Conservation (phyloP, 352 stramenopile species). For the Phytophthora crassamura region DNA sequence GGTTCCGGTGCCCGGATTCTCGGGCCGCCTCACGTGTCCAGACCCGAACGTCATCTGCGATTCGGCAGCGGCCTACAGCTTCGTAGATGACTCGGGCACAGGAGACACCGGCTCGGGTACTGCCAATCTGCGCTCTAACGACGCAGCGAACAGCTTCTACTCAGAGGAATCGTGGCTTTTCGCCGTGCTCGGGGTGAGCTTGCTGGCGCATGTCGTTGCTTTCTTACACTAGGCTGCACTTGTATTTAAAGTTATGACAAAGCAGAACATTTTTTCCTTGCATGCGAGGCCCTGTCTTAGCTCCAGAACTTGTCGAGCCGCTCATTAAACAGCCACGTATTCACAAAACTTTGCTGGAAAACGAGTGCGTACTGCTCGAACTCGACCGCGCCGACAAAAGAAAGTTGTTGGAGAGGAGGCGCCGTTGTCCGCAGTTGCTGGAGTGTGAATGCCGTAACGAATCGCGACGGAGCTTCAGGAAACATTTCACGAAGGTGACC, state of each 20-base stretch:
- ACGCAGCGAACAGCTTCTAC: conserved; percentile 2
- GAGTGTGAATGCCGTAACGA: conserved; percentile 33
- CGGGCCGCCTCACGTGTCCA: conserved; percentile 66
- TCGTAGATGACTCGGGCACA: conserved; percentile 16
- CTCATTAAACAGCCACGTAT: conserved; percentile 37
- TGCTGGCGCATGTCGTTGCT: neutral
- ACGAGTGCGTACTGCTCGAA: conserved; percentile 26
- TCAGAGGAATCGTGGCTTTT: neutral
- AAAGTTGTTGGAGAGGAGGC: neutral
- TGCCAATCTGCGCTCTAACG: conserved; percentile 27
- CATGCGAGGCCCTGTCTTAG: too few relatives aligned
- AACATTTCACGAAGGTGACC: conserved; percentile 20
- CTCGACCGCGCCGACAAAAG: conserved; percentile 23
- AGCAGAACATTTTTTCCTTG: neutral
- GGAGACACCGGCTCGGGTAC: conserved; percentile 3
- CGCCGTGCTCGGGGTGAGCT: neutral
- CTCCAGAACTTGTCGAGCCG: conserved; percentile 32
- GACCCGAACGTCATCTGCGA: conserved; percentile 74
- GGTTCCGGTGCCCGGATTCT: conserved; percentile 57
- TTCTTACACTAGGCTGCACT: neutral
- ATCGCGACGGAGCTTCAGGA: conserved; percentile 16
- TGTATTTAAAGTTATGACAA: conserved; percentile 19
- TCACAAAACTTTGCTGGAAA: conserved; percentile 35
- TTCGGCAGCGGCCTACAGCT: conserved; percentile 22
- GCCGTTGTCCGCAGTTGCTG: conserved; percentile 20